Base-by-base conservation (phyloP, 306 rosid genomes). In the Neltuma alba region DNA sequence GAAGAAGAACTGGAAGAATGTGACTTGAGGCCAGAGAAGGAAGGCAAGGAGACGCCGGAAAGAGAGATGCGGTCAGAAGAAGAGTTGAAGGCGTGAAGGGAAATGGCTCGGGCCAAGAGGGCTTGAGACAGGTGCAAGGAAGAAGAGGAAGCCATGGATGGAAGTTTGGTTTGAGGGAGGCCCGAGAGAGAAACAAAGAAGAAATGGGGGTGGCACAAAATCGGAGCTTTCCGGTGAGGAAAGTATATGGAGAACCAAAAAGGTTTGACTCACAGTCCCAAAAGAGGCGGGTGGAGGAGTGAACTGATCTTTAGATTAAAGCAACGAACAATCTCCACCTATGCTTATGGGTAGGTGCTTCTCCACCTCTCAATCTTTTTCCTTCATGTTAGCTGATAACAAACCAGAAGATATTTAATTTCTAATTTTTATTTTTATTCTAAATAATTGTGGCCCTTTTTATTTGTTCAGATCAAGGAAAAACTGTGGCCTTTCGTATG, bases 121-220 rank as follows among this genome's bases (percentile, higher is more conserved):
- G 97, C 92, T 76, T 96, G 98, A 6, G 98, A 96, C 1, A 96
- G 90, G 41, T 93, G 89, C 0, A 93, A 76, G 38, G 93, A 90
- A 0, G 99, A 84, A 75, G 98, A 81, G 47, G 98, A 88, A 80
- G 98, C 93, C 98, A 93, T 78, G 48, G 25, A 12, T 58, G 30
- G 11, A 7, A 18, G 69, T 9, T 28, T 15, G 10, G 21, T 1
- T 28, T 60, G 7, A 58, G 20, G 14, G 3, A 58, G 18, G 9
- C 64, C 28, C 62, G 4, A 2, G 38, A 60, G 37, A 31, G 2
- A 16, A 47, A 16, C 0, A 47, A 21, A 47, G 54, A 47, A 47
- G 41, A 62, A 62, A 31, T 7, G 23, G 68, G 21, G 61, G 14
- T 54, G 61, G n/a, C 67, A 28, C 11, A 28, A 33, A 37, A 20